Base-by-base conservation (phyloP, 208 protist species). In the Leptomonas pyrrhocoris region DNA sequence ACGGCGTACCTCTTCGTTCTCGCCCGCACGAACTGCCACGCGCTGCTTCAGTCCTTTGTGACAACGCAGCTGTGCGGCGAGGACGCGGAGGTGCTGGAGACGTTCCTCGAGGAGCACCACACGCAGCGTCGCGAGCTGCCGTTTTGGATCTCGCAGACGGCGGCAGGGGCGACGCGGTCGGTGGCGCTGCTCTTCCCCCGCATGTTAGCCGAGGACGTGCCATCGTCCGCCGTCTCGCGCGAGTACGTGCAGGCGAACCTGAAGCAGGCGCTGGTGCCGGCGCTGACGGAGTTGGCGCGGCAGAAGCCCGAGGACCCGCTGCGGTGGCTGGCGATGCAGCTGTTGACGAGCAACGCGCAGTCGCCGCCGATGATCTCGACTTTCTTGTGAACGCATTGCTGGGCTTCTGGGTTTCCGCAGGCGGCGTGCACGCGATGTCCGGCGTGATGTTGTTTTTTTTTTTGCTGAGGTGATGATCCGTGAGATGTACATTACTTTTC, bases 221-320 rank as follows among this genome's bases (percentile, higher is more conserved):
- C 89, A 9, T 84, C 70, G 23, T 57, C 76, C 2, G 60, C 65
- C 4, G 77, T 83, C 63, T 81, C 89, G 13, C 84, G 85, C 27
- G 86, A 94, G 75, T 97, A 96, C 66, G 84, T 97, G 55, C 83
- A 96, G 69, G 80, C 76, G n/a, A 51, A 86, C 25, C 73, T 98
- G 54, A 92, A 96, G 77, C 68, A 74, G 15, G 80, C 92, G 19
- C 69, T 98, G n/a, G 68, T 96, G 30, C 81, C 93, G 0, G 92
- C 85, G n/a, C 80, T 98, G 64, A 85, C 93, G 45, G 85, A 87
- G 45, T 79, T 97, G 2, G 82, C 87, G 11, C 89, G 84, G 68
- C 83, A 73, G 46, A 96, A 96, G 63, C 94, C 94, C 0, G 80
- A 79, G 45, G 79, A 97, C 62, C 93, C 94, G n/a, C 54, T 96